Base-by-base conservation (phyloP, 768 basidiomycete genomes). In the Auricularia cornea region DNA sequence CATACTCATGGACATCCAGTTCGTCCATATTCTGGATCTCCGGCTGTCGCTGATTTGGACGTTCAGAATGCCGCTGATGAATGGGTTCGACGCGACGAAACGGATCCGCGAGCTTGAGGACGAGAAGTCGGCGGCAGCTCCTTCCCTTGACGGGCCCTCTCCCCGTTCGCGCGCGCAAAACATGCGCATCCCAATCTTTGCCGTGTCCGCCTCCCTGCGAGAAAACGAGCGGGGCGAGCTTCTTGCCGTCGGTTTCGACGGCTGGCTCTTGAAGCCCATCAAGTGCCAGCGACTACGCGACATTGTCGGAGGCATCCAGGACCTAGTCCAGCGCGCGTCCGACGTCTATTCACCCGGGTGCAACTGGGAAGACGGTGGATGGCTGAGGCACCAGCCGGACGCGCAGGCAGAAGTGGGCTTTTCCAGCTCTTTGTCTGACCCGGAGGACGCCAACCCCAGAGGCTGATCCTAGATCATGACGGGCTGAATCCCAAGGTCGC, bases 1-100 rank as follows among this genome's bases (percentile, higher is more conserved):
- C 63, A 77, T 92, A 18, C 76, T 94, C 57, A 94, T 92, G 92
- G 90, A 92, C 71, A 83, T 92, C 11, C 89, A 89, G 87, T 89
- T 66, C 65, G 85, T 77, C n/a, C n/a, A n/a, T n/a, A n/a, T n/a
- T n/a, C n/a, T n/a, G n/a, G n/a, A n/a, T n/a, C n/a, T n/a, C n/a
- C n/a, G n/a, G n/a, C n/a, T n/a, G n/a, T n/a, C n/a, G n/a, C n/a
- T n/a, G n/a, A n/a, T n/a, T n/a, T n/a, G n/a, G n/a, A n/a, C n/a
- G n/a, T n/a, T 18, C 66, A 90, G 87, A 70, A 91, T 90, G 89
- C 90, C 90, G 0, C 86, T 93, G 61, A 76, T 92, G 57, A 82
- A 90, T 67, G 90, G 91, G 12, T 83, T 85, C 63, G 83, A 87
- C 61, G 84, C 89, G 0, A 86, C 89, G 0, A 73, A 78, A 59